A percentile compares a stretch with the other conserved stretches of the same genome.
phyloP scores from a whole-genome alignment of 2,329 filamentous ascomycete species.

The Exutisphaerella laricina region DNA sequence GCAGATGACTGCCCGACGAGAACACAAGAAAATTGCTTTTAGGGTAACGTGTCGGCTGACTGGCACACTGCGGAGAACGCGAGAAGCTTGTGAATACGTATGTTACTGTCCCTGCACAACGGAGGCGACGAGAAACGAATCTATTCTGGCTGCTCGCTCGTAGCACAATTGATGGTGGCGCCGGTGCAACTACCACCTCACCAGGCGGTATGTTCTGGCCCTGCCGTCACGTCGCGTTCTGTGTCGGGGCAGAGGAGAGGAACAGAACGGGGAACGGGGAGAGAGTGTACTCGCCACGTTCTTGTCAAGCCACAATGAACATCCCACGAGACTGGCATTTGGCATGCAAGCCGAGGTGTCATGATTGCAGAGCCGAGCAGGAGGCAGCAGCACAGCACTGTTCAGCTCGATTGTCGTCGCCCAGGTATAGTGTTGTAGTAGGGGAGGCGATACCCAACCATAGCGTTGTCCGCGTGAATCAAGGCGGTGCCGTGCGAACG shows the following conservation, averaged over 20 bases:
- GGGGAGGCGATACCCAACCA: conserved; percentile 5
- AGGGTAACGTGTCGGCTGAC: background rate
- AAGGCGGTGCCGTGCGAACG: too few relatives aligned
- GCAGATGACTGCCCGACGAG: conserved; percentile 1
- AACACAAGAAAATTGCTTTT: conserved; percentile 3
- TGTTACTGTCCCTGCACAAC: background rate
- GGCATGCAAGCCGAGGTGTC: background rate
- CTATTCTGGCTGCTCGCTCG: too few relatives aligned
- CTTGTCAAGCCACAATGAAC: background rate
- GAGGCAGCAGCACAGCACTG: too few relatives aligned
- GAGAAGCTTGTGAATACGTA: background rate
- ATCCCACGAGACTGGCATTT: background rate
- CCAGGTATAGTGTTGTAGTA: too few relatives aligned
- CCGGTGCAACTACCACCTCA: background rate
- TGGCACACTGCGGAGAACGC: background rate
- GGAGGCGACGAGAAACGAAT: background rate
- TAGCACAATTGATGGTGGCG: background rate
- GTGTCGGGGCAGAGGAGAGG: too few relatives aligned
- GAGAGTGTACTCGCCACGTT: background rate
- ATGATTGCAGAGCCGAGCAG: too few relatives aligned
- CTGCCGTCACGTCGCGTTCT: too few relatives aligned
- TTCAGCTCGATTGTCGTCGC: too few relatives aligned
- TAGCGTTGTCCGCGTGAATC: too few relatives aligned
- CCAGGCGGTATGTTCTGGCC: too few relatives aligned
- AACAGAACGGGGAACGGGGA: too few relatives aligned